phyloP scores from a whole-genome alignment of 2,329 filamentous ascomycete species.

The Diaporthe capsici region DNA sequence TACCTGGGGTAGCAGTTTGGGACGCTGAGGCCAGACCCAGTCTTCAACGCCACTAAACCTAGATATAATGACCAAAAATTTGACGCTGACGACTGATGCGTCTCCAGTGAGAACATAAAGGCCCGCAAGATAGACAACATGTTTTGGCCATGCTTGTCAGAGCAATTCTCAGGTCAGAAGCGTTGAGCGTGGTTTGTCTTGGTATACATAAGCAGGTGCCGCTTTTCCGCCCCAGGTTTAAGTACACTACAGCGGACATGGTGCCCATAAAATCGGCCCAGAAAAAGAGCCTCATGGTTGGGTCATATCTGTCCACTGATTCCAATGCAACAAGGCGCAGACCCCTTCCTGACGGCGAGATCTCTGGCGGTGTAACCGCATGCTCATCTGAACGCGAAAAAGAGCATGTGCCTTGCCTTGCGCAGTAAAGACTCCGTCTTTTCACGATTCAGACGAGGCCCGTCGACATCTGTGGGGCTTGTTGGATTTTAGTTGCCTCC shows the following conservation, averaged over 20 bases:
- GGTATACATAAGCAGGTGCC: neutral
- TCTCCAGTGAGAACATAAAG: too few relatives aligned
- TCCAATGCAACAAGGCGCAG: neutral
- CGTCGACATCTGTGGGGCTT: neutral
- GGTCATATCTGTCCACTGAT: neutral
- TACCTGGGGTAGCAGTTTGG: neutral
- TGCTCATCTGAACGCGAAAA: neutral
- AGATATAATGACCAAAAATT: neutral
- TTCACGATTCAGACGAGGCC: neutral
- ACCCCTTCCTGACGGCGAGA: neutral
- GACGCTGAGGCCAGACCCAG: neutral
- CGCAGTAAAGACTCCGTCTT: neutral
- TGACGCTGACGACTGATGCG: neutral
- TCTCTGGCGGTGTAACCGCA: slow-evolving; percentile 13
- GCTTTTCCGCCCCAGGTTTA: neutral
- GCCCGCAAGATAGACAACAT: neutral
- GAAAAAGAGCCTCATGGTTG: slow-evolving; percentile 1
- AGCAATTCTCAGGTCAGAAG: neutral
- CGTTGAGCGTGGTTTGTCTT: neutral
- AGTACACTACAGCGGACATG: neutral
- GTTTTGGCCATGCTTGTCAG: neutral
- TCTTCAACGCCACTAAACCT: neutral
- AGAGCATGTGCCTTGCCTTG: neutral
- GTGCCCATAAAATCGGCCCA: slow-evolving; percentile 14
- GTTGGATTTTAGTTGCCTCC: neutral